Conservation (phyloP, 164 flowering plant species). For the Vitis riparia region DNA sequence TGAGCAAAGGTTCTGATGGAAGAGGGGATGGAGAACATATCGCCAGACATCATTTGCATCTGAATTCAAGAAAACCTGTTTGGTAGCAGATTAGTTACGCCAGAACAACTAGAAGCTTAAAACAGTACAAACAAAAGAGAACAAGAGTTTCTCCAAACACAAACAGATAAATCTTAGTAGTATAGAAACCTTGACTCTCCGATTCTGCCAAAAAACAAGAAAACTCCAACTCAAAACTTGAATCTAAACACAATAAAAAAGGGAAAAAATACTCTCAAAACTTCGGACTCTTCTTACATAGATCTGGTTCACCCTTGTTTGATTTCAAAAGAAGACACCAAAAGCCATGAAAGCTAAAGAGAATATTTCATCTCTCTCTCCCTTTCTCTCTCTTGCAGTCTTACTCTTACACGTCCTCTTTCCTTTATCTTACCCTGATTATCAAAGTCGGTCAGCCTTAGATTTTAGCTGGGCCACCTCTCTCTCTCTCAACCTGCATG, state of each 20-base stretch:
- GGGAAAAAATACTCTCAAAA: constrained; percentile 12
- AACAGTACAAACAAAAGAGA: constrained; percentile 22
- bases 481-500: constrained; percentile 2
- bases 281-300: constrained; percentile 31
- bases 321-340: constrained; percentile 40
- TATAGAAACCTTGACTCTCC: constrained; percentile 18
- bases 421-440: constrained; percentile 18
- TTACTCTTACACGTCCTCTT: constrained; percentile 2
- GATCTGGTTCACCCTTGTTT: constrained; percentile 24
- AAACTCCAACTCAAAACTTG: constrained; percentile 20
- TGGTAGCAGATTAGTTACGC: not conserved
- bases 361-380: constrained; percentile 29
- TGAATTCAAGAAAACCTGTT: not conserved
- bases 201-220: constrained; percentile 28
- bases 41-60: constrained; percentile 45
- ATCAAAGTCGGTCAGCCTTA: constrained; percentile 39
- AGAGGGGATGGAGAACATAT: constrained; percentile 38
- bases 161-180: constrained; percentile 27
- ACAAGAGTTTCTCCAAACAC: constrained; percentile 22
- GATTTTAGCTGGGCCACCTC: constrained; percentile 27
- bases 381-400: constrained; percentile 13
- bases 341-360: constrained; percentile 37
- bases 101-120: constrained; percentile 12
- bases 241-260: constrained; percentile 16
- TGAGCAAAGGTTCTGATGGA: constrained; percentile 28